phyloP scores from a whole-genome alignment of 495 filamentous ascomycete genomes.

The Glarea lozoyensis region DNA sequence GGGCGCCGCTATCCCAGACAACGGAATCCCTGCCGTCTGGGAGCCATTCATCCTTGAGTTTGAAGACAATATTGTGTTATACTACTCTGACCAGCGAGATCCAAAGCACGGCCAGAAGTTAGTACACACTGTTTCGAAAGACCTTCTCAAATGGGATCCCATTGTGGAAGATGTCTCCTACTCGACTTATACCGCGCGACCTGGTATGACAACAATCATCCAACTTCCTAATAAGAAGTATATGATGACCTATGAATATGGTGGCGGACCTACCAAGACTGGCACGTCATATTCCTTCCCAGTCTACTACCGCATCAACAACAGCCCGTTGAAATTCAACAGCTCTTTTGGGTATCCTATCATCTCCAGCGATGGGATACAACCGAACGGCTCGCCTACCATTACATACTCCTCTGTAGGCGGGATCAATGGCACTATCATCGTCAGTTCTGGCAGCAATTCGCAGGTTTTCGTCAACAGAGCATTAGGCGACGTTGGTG shows the following conservation, averaged over 20 bases:
- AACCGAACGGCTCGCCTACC: constrained; percentile 47
- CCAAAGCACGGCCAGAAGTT: constrained; percentile 57
- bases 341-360: constrained; percentile 32
- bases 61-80: constrained; percentile 49
- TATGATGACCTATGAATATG: constrained; percentile 57
- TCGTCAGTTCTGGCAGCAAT: constrained; percentile 43
- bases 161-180: constrained; percentile 54
- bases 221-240: constrained; percentile 51
- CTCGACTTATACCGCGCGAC: constrained; percentile 49
- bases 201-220: constrained; percentile 54
- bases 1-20: constrained; percentile 48
- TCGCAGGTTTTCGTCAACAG: constrained; percentile 50
- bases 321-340: constrained; percentile 44
- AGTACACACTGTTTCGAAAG: constrained; percentile 47
- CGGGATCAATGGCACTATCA: constrained; percentile 46
- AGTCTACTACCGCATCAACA: constrained; percentile 43
- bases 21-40: constrained; percentile 60
- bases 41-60: constrained; percentile 56
- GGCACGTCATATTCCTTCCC: constrained; percentile 29
- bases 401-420: constrained; percentile 45
- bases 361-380: constrained; percentile 34
- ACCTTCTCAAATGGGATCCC: constrained; percentile 48
- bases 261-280: constrained; percentile 34
- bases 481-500: constrained; percentile 38
- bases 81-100: constrained; percentile 65